These are phyloP conservation scores for Chrysosphaeria jannelii DNA, from an alignment of 2,329 filamentous ascomycete species.

Conservation along the genomic window DNA sequence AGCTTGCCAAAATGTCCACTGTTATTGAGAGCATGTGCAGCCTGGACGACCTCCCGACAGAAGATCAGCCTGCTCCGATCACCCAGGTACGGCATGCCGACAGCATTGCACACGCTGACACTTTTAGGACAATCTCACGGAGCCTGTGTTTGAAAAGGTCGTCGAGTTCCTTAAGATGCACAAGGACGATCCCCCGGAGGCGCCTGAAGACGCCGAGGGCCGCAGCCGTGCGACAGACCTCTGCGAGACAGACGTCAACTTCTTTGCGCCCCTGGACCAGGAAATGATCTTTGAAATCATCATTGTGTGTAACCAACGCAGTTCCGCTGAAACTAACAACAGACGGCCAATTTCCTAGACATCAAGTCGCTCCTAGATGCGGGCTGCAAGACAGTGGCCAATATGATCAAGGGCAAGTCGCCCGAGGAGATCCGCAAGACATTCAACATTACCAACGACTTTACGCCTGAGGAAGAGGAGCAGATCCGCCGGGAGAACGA, in stretches of 20 bases:
- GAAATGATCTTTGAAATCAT: conserved; percentile 99
- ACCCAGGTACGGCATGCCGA: too few relatives aligned
- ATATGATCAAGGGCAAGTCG: conserved; percentile 99
- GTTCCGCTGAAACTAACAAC: conserved; percentile 3
- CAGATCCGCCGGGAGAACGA: conserved; percentile 84
- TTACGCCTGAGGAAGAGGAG: conserved; percentile 95
- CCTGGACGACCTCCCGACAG: too few relatives aligned
- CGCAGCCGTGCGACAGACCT: conserved; percentile 98
- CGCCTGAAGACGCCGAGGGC: conserved; percentile 74
- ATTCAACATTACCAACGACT: conserved; percentile 99
- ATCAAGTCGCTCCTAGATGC: conserved; percentile 96
- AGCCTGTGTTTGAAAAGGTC: conserved; percentile 79
- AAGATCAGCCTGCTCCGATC: too few relatives aligned
- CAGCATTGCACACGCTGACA: too few relatives aligned
- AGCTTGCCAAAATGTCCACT: too few relatives aligned
- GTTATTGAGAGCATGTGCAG: too few relatives aligned
- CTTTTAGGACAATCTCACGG: too few relatives aligned
- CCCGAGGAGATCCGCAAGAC: conserved; percentile 98
- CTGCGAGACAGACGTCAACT: conserved; percentile 99
- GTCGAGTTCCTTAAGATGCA: conserved; percentile 97
- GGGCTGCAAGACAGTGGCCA: conserved; percentile 96
- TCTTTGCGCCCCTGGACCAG: conserved; percentile 99
- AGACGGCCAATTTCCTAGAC: conserved; percentile 95
- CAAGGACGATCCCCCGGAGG: conserved; percentile 56
- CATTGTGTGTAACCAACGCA: conserved; percentile 29